A percentile compares a stretch with the other conserved stretches of the same genome.
These are phyloP conservation scores for Ilyonectria destructans DNA, from an alignment of 2,329 filamentous ascomycete genomes.

Conservation along the genomic window DNA sequence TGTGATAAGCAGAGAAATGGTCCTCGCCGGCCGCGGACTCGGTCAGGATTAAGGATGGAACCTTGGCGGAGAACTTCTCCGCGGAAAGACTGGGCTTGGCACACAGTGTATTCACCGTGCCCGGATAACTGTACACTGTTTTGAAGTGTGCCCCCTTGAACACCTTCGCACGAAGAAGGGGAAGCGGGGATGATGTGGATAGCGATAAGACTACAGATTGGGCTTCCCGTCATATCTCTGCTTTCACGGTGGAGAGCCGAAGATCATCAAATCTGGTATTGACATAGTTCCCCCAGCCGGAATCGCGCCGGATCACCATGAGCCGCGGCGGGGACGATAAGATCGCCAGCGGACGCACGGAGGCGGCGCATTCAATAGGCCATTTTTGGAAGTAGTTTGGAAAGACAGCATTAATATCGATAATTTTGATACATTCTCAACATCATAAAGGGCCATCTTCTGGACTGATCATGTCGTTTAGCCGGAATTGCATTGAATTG, in stretches of 20 bases:
- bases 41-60: conserved; percentile 1
- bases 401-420: no score
- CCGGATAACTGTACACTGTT: conserved; percentile 28
- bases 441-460: no score
- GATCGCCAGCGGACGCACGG: neutral
- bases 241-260: neutral
- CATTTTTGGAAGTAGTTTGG: no score
- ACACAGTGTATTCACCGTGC: conserved; percentile 29
- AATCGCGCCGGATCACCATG: neutral
- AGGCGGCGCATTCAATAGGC: no score
- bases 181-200: neutral
- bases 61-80: conserved; percentile 20
- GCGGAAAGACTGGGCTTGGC: conserved; percentile 1
- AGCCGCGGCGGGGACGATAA: neutral
- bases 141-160: neutral
- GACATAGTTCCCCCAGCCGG: neutral
- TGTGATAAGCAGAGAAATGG: neutral
- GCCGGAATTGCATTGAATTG: neutral
- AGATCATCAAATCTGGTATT: conserved; percentile 2
- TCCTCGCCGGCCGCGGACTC: conserved; percentile 23
- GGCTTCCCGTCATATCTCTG: neutral
- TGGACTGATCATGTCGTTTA: no score
- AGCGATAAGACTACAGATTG: conserved; percentile 1
- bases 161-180: conserved; percentile 4
- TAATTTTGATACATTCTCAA: no score